Evolutionary conservation across 73 alveolate genomes (phyloP).

Genomic region (Stentor roeselii): DNA sequence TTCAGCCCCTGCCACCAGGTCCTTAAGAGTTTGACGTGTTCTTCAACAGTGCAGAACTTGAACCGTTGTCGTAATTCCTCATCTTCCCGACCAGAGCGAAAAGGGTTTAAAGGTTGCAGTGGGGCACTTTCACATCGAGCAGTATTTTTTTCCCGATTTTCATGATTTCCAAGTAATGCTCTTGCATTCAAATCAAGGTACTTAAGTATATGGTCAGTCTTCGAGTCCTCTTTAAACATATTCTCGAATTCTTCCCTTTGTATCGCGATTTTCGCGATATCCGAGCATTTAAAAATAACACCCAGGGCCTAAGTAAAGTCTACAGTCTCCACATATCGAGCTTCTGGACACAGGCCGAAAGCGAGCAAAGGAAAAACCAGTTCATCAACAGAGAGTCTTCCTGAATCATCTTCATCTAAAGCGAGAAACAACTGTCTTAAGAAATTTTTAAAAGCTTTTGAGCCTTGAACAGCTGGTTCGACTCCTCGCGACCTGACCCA

Average conservation of each 20-base stretch:
- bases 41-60: not conserved
- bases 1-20: not conserved
- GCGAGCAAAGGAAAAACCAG: constrained; percentile 2
- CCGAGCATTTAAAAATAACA: not conserved
- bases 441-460: not conserved
- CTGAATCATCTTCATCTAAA: constrained; percentile 3
- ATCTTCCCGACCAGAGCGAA: not conserved
- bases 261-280: not conserved
- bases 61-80: not conserved
- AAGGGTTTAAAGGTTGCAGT: not conserved
- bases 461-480: not conserved
- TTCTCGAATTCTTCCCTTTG: not conserved
- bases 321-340: not conserved
- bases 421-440: not conserved
- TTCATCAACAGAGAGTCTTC: not conserved
- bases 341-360: not conserved
- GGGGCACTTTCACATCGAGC: not conserved
- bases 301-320: not conserved
- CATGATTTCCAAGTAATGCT: not conserved
- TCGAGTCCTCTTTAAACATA: constrained; percentile 12
- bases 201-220: not conserved
- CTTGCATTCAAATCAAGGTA: not conserved
- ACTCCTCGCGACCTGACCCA: not conserved
- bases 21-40: not conserved
- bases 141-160: not conserved